Base-by-base conservation (phyloP, 257 asterid species). In the Parsonsia alboflavescens region DNA sequence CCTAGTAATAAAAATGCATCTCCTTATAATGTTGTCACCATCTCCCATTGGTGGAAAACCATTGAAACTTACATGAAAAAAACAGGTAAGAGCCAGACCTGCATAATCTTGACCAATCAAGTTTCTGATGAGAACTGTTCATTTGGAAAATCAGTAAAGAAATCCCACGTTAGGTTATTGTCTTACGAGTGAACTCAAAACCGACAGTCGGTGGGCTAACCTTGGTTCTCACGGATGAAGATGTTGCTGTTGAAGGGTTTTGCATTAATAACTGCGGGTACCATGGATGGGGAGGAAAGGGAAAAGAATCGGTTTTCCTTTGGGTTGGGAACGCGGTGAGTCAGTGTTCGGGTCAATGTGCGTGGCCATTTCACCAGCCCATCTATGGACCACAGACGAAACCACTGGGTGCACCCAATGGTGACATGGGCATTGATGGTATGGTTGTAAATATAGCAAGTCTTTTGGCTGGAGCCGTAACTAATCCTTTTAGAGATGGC, bases 311-410 rank as follows among this genome's bases (percentile, higher is more conserved):
- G 6, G 80, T 36, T 7, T 80, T 57, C 33, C 59, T 79, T 11
- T 80, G 84, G 75, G 87, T 80, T 5, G 83, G 87, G 0, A 78
- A 83, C 76, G 80, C 82, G 73, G 75, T 19, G 73, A 81, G 68
- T 62, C 84, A 80, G 78, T 80, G 82, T 68, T 84, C 84, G 4
- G 82, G 82, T 49, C 78, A 73, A 49, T 78, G 81, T 44, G 77
- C 81, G 6, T 77, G 77, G 81, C 81, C 81, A 13, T 78, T 78
- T 68, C 50, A 64, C 64, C 70, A 73, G 48, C 82, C 80, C 19
- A 53, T 61, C 56, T 76, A 77, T 19, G 80, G 80, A 1, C 76
- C 83, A 1, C 86, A 82, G 64, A 76, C 77, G 19, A 5, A 33
- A 68, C 84, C 86, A 44, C 39, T 79, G 74, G 73, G 59, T 1